Conservation (phyloP, 768 basidiomycete species). For the Trametes cubensis region DNA sequence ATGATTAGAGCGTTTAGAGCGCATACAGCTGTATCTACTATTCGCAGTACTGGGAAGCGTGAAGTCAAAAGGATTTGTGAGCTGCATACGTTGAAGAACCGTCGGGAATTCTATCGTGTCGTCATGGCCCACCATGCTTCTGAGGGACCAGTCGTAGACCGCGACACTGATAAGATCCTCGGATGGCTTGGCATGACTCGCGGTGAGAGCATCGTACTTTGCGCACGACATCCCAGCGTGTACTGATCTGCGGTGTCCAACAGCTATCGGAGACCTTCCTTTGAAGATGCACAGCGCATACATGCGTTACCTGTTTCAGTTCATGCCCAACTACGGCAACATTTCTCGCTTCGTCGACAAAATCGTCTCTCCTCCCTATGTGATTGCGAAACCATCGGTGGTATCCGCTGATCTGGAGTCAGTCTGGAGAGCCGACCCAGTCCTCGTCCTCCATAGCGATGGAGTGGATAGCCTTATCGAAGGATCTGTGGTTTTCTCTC, state of each 20-base stretch:
- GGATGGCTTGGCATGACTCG: conserved; percentile 5
- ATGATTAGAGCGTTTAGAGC: background rate
- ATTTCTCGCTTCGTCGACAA: background rate
- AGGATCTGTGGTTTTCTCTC: no score
- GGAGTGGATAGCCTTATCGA: background rate
- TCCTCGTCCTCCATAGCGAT: background rate
- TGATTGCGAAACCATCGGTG: background rate
- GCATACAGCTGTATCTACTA: background rate
- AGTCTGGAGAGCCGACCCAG: background rate
- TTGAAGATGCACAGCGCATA: conserved; percentile 3
- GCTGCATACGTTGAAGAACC: background rate
- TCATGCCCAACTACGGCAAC: background rate
- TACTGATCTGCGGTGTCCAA: background rate
- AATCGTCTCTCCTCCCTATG: background rate
- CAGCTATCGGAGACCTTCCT: conserved; percentile 12
- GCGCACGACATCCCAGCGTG: no score
- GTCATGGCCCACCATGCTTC: background rate
- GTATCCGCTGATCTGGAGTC: conserved; percentile 3
- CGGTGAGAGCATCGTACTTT: background rate
- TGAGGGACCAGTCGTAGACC: background rate
- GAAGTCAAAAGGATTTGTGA: background rate
- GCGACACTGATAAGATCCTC: background rate
- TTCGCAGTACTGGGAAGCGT: background rate
- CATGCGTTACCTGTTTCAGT: conserved; percentile 3
- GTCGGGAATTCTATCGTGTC: background rate